Conservation (phyloP, 2,329 filamentous ascomycete genomes). For the Epichloe aotearoae region DNA sequence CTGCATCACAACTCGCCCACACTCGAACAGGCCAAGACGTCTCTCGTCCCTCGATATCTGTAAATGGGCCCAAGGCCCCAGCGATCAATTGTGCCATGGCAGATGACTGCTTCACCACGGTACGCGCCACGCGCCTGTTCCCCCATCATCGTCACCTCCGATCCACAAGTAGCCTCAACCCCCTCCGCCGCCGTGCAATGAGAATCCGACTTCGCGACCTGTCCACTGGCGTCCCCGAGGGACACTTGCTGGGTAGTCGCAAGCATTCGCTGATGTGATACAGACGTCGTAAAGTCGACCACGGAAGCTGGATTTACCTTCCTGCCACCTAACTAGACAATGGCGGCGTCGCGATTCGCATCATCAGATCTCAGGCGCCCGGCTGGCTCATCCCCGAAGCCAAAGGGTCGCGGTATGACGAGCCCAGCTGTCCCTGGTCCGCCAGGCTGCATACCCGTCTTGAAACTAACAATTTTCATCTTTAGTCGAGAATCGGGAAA, state of each 20-base stretch:
- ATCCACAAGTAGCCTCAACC: not conserved
- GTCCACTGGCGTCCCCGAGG: not conserved
- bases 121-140: slow-evolving; percentile 17
- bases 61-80: slow-evolving; percentile 31
- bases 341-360: slow-evolving; percentile 34
- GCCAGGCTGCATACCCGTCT: not conserved
- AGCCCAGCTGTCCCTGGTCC: not conserved
- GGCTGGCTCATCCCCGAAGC: slow-evolving; percentile 39
- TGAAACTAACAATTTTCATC: slow-evolving; percentile 1
- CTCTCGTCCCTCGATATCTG: slow-evolving; percentile 8
- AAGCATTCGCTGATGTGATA: slow-evolving; percentile 1
- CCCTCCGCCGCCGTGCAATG: not conserved
- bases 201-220: not conserved
- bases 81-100: slow-evolving; percentile 34
- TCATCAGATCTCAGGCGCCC: slow-evolving; percentile 35
- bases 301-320: slow-evolving; percentile 18
- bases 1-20: not conserved
- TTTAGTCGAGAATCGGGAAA: slow-evolving; percentile 65
- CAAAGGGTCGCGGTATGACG: slow-evolving; percentile 40
- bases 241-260: not conserved
- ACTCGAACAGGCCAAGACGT: not conserved
- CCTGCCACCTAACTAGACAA: slow-evolving; percentile 21
- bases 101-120: slow-evolving; percentile 30
- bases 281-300: slow-evolving; percentile 31
- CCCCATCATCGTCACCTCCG: not conserved